Base-by-base conservation (phyloP, 139 green algal genomes). In the Eudorina sp. region DNA sequence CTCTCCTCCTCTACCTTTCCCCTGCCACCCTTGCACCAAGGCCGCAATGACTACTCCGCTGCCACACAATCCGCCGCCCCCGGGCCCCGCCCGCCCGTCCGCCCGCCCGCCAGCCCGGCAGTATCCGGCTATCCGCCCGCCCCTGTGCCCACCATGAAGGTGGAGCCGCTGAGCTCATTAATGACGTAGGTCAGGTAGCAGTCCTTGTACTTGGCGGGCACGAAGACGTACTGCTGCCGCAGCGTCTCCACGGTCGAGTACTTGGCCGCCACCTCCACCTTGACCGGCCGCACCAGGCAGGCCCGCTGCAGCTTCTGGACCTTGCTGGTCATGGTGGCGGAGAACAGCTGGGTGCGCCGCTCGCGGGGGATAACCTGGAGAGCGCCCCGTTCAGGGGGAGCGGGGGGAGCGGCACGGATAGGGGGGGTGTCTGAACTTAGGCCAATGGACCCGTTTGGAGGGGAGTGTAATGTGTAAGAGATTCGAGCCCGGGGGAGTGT, bases 141-240 rank as follows among this genome's bases (percentile, higher is more conserved):
- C 23, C 36, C 78, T 36, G 1, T 0, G 14, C 90, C 53, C 83
- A 98, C 94, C 92, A 98, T 98, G 45, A 90, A 89, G 25, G 95
- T 97, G 43, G 55, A 90, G 64, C 94, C 95, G 36, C 68, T 84
- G 25, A 99, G 92, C 90, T 98, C 96, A 84, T 97, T 99, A 62
- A 99, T 90, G 51, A 98, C 88, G 58, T 94, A 98, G 0, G 92
- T 92, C 64, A 99, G 88, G 94, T 99, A 99, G 89, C 94, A 98
- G 93, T 99, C 98, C 95, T 99, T 99, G 95, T 98, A 95, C 94
- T 99, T 99, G 41, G 98, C 98, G 55, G 98, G 98, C 5, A 99
- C 86, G 91, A 99, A 99, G 43, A 99, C 78, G 94, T 99, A 99
- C 93, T 99, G 95, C 94, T 99, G 98, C 34, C 97, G 91, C 81